These are phyloP conservation scores for Fusarium buxicola DNA, from an alignment of 2,329 filamentous ascomycete species.

Conservation along the genomic window DNA sequence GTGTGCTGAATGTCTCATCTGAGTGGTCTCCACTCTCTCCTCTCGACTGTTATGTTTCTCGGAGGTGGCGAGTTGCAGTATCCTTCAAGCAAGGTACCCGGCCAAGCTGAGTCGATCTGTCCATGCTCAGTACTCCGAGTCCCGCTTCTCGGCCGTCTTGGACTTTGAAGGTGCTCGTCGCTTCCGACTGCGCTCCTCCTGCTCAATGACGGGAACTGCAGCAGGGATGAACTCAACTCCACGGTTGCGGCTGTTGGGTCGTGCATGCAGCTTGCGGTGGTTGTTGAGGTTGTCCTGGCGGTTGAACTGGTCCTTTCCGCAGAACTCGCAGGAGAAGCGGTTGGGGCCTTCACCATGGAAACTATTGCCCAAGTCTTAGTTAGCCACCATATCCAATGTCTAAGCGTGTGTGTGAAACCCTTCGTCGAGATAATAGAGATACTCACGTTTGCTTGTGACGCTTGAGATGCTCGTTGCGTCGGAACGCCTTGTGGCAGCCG, in stretches of 20 bases:
- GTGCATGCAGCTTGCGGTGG: conserved; percentile 56
- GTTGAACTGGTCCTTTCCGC: conserved; percentile 57
- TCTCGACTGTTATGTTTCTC: conserved; percentile 28
- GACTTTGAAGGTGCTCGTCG: conserved; percentile 54
- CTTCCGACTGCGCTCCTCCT: conserved; percentile 56
- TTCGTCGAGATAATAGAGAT: background rate
- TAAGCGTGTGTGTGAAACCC: background rate
- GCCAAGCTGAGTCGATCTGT: conserved; percentile 8
- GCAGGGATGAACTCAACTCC: conserved; percentile 56
- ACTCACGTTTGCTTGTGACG: conserved; percentile 65
- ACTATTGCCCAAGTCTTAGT: conserved; percentile 37
- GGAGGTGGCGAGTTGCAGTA: conserved; percentile 17
- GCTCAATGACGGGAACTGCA: conserved; percentile 55
- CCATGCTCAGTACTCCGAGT: conserved; percentile 44
- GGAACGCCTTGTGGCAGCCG: conserved; percentile 62
- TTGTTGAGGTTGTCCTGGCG: conserved; percentile 57
- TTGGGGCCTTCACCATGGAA: conserved; percentile 55
- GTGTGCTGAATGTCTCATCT: conserved; percentile 40
- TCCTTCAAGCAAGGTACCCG: conserved; percentile 43
- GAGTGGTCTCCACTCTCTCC: conserved; percentile 20
- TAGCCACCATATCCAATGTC: background rate
- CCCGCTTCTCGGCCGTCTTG: conserved; percentile 50
- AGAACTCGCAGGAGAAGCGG: conserved; percentile 56
- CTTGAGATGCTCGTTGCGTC: conserved; percentile 67
- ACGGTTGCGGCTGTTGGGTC: conserved; percentile 54